Evolutionary conservation across 768 basidiomycete species (phyloP), one percentile per base, ranked within the genome.

Genomic region (Pleurotus tuber-regium): DNA sequence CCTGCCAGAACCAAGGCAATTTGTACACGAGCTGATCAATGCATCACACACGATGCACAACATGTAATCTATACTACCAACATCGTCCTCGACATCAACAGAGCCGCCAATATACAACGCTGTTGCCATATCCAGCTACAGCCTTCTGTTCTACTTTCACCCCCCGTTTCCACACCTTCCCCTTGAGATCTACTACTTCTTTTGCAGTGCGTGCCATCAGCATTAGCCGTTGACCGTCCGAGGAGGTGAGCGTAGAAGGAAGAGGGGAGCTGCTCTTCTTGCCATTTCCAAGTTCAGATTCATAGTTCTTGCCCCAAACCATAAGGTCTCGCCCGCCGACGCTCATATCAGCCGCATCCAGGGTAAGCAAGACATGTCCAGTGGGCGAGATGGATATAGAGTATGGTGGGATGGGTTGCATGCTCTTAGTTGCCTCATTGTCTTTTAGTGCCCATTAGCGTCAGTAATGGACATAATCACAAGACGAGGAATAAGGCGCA

Each of bases 201-300:
- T 65, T 76, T 3, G 79, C 80, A 55, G 64, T 76, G 51, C 67
- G 73, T 58, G 61, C 71, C 51, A 68, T 71, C 54, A 91, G 65
- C 78, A 87, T 81, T 54, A 88, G 68, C 54, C 84, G 73, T 44
- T 73, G 76, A 3, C 79, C 85, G 48, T 78, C 77, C 2, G 71
- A 70, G 5, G 69, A 67, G 46, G 77, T 73, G 41, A 90, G 65
- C 21, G 69, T 68, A 1, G 71, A 70, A 1, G 89, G 87, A 26
- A 76, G 62, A 2, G 81, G 70, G 23, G 80, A 55, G 57, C 82
- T 85, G 10, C 78, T 70, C 56, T 81, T 80, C 62, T 80, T 87
- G 30, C 88, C 87, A 59, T 82, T 88, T 9, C 89, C 89, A 3
- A 91, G 75, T 63, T 92, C 88, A 54, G 78, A 85, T 28, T 85